Evolutionary conservation across 345 rosid species (phyloP), one percentile per base, ranked within the genome.

Genomic region (Rhodamnia argentea): DNA sequence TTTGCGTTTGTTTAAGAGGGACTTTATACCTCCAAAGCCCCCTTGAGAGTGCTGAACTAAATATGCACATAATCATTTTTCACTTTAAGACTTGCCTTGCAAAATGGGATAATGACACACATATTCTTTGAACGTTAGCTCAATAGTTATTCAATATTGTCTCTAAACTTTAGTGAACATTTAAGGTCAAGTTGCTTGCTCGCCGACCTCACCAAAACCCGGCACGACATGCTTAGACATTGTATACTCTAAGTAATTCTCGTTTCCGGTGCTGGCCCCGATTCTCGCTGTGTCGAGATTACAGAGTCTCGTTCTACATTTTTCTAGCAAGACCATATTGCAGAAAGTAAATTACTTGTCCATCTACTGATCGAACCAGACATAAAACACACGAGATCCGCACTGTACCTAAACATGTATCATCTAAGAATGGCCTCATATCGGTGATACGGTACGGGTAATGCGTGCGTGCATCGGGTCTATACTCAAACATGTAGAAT

Each of bases 191-290:
- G 40, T 37, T 89, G 92, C 81, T 14, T 85, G 62, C 92, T 90
- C 4, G 88, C 89, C 5, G 85, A 88, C 86, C 84, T 78, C 70
- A 89, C 86, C 83, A 90, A 53, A 14, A 11, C 90, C 92, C 74
- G 87, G 4, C 84, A 90, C 90, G 18, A 90, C 86, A 29, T 82
- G 87, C 86, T 90, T 90, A 18, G 91, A 89, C 90, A 87, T 86
- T 0, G 2, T 6, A 76, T 90, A 90, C 54, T 91, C 91, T 3
- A 88, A 85, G 1, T 23, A 32, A 15, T 26, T n/a, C 52, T 76
- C 86, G 7, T 57, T 53, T 11, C 90, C 87, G 4, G 47, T 20
- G 2, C 52, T 44, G 27, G 87, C 89, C 18, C 27, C 64, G 24
- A 55, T 32, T 76, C 92, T 91, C 2, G n/a, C 88, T 1, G 44